Evolutionary conservation across 2,329 filamentous ascomycete species (phyloP), one percentile per base, ranked within the genome.

Genomic region (Aureobasidium sp.): DNA sequence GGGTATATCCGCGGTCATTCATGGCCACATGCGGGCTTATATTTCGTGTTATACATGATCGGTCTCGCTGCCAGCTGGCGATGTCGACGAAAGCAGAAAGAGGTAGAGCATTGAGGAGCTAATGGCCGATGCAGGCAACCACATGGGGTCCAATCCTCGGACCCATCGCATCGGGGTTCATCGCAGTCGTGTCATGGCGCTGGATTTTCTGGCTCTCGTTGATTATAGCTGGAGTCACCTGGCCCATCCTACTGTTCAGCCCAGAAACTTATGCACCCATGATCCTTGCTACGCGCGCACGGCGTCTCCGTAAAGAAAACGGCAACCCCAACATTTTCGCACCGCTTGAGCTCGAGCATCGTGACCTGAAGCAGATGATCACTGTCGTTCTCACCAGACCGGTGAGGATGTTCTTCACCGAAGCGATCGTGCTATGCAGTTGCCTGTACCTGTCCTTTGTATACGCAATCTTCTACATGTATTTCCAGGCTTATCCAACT

Each of bases 151-250:
- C 86, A 0, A 78, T 89, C n/a, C 72, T 86, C 2, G 84, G 85
- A 0, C 87, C 87, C 2, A 82, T 87, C 17, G 79, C 87, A 26
- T 84, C 84, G 0, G 87, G 86, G 10, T 89, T 82, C 72, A 80
- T 83, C 42, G 77, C 83, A 0, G 79, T 77, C 1, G 79, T 87
- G 29, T 82, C 81, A 29, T 90, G 87, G 87, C 80, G 84, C 46
- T 90, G 87, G 87, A 75, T 81, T 1, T 89, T 89, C 69, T 89
- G 87, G 82, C 80, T 90, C 27, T 86, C 78, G 15, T 77, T 89
- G 17, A 88, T 91, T 20, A 78, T 89, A 61, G 88, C 87, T 2
- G 87, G 82, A 29, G 73, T 74, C 0, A 86, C 85, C 1, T 79
- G 87, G 72, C 71, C 85, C 2, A 75, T 85, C 1, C 74, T 89